phyloP scores from a whole-genome alignment of 148 eudicot species.

The Talinum fruticosum region DNA sequence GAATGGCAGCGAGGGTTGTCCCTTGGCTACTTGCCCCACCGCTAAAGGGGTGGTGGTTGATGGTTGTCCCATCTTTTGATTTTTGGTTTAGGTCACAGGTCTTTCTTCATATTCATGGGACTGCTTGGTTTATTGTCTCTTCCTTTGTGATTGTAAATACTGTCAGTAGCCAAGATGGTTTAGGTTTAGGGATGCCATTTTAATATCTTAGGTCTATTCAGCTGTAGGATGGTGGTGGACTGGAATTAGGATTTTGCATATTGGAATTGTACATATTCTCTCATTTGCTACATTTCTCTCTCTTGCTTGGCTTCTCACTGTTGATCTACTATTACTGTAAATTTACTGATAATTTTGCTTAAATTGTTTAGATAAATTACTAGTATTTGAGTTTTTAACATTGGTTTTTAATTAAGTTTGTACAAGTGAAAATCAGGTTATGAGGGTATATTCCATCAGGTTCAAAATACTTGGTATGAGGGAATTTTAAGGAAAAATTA shows the following conservation, averaged over 20 bases:
- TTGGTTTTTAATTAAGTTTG: too few species aligned
- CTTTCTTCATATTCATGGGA: not conserved
- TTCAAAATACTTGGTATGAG: too few species aligned
- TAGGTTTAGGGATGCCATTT: not conserved
- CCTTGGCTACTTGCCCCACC: conserved; percentile 68
- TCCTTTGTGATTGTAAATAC: not conserved
- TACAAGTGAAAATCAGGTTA: too few species aligned
- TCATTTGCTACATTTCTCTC: not conserved
- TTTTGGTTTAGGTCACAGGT: not conserved
- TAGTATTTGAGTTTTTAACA: too few species aligned
- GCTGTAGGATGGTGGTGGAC: not conserved
- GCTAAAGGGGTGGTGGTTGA: conserved; percentile 60
- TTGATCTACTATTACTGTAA: too few species aligned
- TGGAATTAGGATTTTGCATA: not conserved
- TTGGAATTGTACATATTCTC: not conserved
- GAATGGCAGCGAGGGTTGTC: conserved; percentile 54
- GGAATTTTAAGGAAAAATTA: too few species aligned
- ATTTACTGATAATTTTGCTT: too few species aligned
- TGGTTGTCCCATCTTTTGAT: conserved; percentile 57
- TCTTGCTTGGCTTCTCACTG: too few species aligned
- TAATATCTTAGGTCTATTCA: not conserved
- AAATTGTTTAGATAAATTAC: too few species aligned
- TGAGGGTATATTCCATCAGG: too few species aligned
- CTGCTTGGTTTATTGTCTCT: not conserved
- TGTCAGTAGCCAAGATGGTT: not conserved